Evolutionary conservation across 2,329 filamentous ascomycete genomes (phyloP), one percentile per base, ranked within the genome.

Genomic region (Alternaria arbusti): DNA sequence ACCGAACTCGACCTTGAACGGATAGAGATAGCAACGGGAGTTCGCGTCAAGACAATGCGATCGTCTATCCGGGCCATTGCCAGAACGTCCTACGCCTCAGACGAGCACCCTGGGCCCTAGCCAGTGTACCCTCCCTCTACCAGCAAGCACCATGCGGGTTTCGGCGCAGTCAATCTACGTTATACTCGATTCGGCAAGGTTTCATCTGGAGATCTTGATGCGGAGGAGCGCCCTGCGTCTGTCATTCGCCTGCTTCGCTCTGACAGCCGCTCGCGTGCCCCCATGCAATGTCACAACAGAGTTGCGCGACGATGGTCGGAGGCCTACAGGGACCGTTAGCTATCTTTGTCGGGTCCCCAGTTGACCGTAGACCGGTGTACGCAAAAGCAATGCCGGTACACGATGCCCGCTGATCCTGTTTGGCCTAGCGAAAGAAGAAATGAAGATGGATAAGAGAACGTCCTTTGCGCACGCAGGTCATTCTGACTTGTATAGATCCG

Each of bases 381-480:
- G 28, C 49, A 51, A 51, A 51, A 51, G 49, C 28, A 51, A 51
- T 15, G 8, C 11, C 15, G 49, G 49, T 51, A 51, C 49, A 51
- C 28, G 17, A 51, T 51, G 49, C 7, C 2, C 9, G 28, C 28
- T 51, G 49, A 32, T 23, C 20, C 9, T 51, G 12, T 51, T 51
- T 51, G 28, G 49, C 11, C 49, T 51, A 51, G 49, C 49, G 49
- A 51, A 51, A 49, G 49, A 51, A 51, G 49, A 51, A 51, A 51
- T 12, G 1, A 51, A 51, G 36, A 51, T 36, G 17, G 49, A 51
- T 51, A 51, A 51, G 28, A 51, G 49, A 4, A 22, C 49, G 12
- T 51, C 12, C 1, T 3, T 22, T 36, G 28, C 13, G 17, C 28
- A 51, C 5, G 8, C 13, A 51, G 20, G 32, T 36, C 9, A 17